phyloP scores from a whole-genome alignment of 2,329 filamentous ascomycete genomes.

The Amauroascus niger region DNA sequence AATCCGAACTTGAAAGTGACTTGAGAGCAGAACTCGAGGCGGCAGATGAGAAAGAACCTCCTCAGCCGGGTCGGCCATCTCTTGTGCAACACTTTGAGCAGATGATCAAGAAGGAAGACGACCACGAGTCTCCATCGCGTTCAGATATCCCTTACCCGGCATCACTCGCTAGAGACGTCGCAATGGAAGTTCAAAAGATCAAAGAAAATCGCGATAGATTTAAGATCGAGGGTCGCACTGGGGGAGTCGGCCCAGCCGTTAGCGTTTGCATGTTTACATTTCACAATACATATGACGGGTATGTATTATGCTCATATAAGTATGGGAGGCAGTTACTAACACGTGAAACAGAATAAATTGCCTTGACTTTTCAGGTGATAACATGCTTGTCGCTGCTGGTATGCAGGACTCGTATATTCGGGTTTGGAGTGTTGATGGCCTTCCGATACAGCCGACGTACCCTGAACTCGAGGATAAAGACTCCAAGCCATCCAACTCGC shows the following conservation, averaged over 20 bases:
- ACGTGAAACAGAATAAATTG: slow-evolving; percentile 61
- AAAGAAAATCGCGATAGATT: slow-evolving; percentile 89
- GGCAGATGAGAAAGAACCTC: slow-evolving; percentile 68
- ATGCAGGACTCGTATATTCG: slow-evolving; percentile 93
- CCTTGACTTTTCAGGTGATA: slow-evolving; percentile 90
- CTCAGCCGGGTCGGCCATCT: slow-evolving; percentile 58
- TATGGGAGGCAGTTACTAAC: slow-evolving; percentile 19
- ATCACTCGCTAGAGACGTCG: slow-evolving; percentile 78
- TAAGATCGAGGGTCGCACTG: slow-evolving; percentile 72
- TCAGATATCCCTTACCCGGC: slow-evolving; percentile 77
- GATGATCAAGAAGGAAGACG: slow-evolving; percentile 80
- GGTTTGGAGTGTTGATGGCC: slow-evolving; percentile 84
- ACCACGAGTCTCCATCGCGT: slow-evolving; percentile 68
- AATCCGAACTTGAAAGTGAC: slow-evolving; percentile 70
- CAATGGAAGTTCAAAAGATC: slow-evolving; percentile 88
- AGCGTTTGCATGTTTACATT: slow-evolving; percentile 98
- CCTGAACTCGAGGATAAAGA: slow-evolving; percentile 44
- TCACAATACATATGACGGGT: slow-evolving; percentile 90
- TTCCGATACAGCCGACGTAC: slow-evolving; percentile 60
- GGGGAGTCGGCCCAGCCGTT: slow-evolving; percentile 70
- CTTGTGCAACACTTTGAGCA: slow-evolving; percentile 81
- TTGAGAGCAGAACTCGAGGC: slow-evolving; percentile 79
- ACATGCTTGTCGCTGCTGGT: slow-evolving; percentile 74
- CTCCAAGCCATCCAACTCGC: slow-evolving; percentile 59
- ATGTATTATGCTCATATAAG: slow-evolving; percentile 26